Evolutionary conservation across 192 early-diverging fungal genomes (phyloP), one percentile per base, ranked within the genome.

Genomic region (Linnemannia exigua): DNA sequence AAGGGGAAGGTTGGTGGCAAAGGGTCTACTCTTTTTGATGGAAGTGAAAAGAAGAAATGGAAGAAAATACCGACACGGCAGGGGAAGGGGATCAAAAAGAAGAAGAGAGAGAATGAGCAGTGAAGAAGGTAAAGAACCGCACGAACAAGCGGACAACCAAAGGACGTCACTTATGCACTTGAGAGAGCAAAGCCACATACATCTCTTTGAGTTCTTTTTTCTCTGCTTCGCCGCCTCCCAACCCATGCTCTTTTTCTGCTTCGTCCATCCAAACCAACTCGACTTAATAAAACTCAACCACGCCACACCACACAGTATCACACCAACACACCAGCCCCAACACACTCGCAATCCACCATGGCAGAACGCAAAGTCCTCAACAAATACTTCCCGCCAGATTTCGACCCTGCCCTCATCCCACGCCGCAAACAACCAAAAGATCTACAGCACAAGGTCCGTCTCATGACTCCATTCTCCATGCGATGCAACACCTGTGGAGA

Each of bases 391-490:
- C 97, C 98, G 14, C 97, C 97, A 25, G 97, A 99, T 88, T 99
- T 99, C 85, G 98, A 98, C 87, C 98, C 98, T 46, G 90, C 96
- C n/a, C 95, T 96, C 89, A 89, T 98, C 79, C 96, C 95, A 12
- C 91, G 94, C 73, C 92, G 96, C 61, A 96, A 95, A 61, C 92
- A 91, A 69, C 92, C 94, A 52, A 96, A 95, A 80, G 94, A 94
- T 91, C 91, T 90, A 33, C 97, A 98, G 72, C 95, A 97, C 82
- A 99, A 98, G 79, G 99, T 99, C 28, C 97, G 99, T 33, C 93
- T 99, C 31, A 98, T 98, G 96, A 94, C 99, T 6, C 99, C 99
- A 11, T 99, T 98, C 82, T 98, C 99, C 3, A 99, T 99, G 99
- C 95, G 95, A 52, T 99, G 99, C 90, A 92, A 91, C 51, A 95